Evolutionary conservation across 2,329 filamentous ascomycete genomes (phyloP), one percentile per base, ranked within the genome.

Genomic region (Alternaria arborescens): DNA sequence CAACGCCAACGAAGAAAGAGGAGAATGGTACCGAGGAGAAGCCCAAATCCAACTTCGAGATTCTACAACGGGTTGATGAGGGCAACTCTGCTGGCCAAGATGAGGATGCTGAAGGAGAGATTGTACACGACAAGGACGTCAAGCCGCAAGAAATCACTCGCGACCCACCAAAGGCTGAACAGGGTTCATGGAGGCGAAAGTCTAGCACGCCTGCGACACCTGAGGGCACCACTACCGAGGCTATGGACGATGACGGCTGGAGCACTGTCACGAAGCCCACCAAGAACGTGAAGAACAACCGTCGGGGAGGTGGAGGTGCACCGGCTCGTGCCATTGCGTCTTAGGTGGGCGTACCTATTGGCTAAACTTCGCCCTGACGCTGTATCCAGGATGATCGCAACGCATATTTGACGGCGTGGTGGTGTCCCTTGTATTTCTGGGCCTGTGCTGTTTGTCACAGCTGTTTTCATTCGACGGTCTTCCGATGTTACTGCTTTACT

Each of bases 61-160:
- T 88, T 67, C 80, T 88, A 61, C 83, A 82, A 70, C 81, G 84
- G 68, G 79, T 79, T 22, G 69, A 65, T 32, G 76, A 71, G 8
- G 70, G 60, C 30, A 74, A 70, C 11, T 73, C 73, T 55, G 80
- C 82, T 38, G 74, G 80, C 34, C 77, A 80, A 46, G 80, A 83
- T 46, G 79, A 80, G 40, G 68, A 82, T 56, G 84, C 86, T 41
- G 83, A 86, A 64, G 80, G 82, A 47, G 77, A 81, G 50, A 82
- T 83, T 55, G 80, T 84, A 52, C 80, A 81, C 34, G 80, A 86
- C 76, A 85, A 86, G 76, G 81, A 80, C 34, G 80, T 82, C 61
- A 86, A 86, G 77, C 82, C 86, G 28, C 84, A 86, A 70, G 84
- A 88, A 70, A 77, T 85, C 50, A 80, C 84, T 42, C 78, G 79